Evolutionary conservation across 2,329 filamentous ascomycete genomes (phyloP).

Genomic region (Clathrospora elynae): DNA sequence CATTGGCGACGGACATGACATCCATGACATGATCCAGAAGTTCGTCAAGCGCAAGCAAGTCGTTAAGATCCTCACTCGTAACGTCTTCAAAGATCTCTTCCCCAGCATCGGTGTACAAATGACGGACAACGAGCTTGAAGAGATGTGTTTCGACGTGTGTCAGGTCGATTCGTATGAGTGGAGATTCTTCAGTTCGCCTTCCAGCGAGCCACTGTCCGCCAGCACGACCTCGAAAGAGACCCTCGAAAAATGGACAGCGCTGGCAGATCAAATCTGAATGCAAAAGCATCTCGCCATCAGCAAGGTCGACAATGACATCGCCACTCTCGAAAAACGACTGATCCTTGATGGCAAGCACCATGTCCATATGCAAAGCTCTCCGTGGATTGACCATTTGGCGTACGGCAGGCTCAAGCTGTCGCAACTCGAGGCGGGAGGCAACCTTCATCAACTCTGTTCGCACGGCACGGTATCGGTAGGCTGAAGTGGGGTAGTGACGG

Average conservation of each 20-base stretch:
- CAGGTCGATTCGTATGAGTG: conserved; percentile 74
- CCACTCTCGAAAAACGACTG: conserved; percentile 75
- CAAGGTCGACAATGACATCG: conserved; percentile 79
- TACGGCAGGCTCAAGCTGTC: conserved; percentile 74
- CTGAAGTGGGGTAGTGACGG: conserved; percentile 66
- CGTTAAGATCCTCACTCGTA: conserved; percentile 62
- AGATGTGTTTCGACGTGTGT: conserved; percentile 75
- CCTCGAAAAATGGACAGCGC: conserved; percentile 89
- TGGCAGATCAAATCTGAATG: conserved; percentile 82
- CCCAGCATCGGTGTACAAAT: conserved; percentile 83
- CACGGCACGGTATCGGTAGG: conserved; percentile 77
- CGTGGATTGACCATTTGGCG: conserved; percentile 72
- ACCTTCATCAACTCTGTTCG: conserved; percentile 86
- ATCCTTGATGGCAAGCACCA: conserved; percentile 71
- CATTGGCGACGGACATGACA: conserved; percentile 86
- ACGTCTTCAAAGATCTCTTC: conserved; percentile 81
- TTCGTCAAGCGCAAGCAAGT: conserved; percentile 66
- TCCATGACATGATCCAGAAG: conserved; percentile 90
- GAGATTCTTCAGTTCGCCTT: conserved; percentile 60
- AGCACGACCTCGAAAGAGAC: conserved; percentile 86
- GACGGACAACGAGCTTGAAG: conserved; percentile 78
- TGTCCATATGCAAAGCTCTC: conserved; percentile 69
- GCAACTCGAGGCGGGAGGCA: conserved; percentile 72
- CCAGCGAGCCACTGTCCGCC: conserved; percentile 80
- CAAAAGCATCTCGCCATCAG: conserved; percentile 69